Evolutionary conservation across 108 stramenopile genomes (phyloP).

Genomic region (Seminavis robusta): DNA sequence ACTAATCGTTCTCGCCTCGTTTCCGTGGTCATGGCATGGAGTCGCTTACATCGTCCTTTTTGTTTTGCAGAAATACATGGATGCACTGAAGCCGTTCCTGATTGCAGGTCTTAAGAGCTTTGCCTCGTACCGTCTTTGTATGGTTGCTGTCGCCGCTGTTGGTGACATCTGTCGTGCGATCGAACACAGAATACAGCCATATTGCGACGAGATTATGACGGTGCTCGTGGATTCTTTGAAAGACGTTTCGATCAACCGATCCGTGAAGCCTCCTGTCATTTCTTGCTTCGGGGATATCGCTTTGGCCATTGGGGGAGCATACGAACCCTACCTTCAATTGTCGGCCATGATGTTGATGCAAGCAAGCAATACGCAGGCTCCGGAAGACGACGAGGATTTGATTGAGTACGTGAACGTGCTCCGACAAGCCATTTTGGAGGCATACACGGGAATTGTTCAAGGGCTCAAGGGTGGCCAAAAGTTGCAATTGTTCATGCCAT

Average conservation of each 20-base stretch:
- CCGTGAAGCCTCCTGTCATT: slow-evolving; percentile 94
- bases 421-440: slow-evolving; percentile 91
- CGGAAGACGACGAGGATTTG: slow-evolving; percentile 93
- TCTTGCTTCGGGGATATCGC: slow-evolving; percentile 95
- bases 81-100: slow-evolving; percentile 73
- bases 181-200: slow-evolving; percentile 79
- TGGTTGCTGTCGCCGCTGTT: slow-evolving; percentile 87
- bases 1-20: background rate
- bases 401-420: slow-evolving; percentile 92
- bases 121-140: slow-evolving; percentile 91
- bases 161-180: slow-evolving; percentile 92
- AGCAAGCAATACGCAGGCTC: slow-evolving; percentile 77
- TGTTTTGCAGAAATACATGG: slow-evolving; percentile 80
- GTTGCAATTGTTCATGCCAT: slow-evolving; percentile 50
- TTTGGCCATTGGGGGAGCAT: slow-evolving; percentile 85
- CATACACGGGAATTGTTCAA: slow-evolving; percentile 94
- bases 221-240: slow-evolving; percentile 84
- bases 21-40: background rate
- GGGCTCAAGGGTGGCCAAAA: slow-evolving; percentile 78
- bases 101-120: slow-evolving; percentile 83
- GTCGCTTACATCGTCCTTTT: background rate
- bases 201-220: slow-evolving; percentile 89
- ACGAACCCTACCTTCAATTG: slow-evolving; percentile 87
- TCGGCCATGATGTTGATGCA: slow-evolving; percentile 89
- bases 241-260: slow-evolving; percentile 76